phyloP scores from a whole-genome alignment of 2,329 filamentous ascomycete genomes.

The Phyllosticta capitalensis region DNA sequence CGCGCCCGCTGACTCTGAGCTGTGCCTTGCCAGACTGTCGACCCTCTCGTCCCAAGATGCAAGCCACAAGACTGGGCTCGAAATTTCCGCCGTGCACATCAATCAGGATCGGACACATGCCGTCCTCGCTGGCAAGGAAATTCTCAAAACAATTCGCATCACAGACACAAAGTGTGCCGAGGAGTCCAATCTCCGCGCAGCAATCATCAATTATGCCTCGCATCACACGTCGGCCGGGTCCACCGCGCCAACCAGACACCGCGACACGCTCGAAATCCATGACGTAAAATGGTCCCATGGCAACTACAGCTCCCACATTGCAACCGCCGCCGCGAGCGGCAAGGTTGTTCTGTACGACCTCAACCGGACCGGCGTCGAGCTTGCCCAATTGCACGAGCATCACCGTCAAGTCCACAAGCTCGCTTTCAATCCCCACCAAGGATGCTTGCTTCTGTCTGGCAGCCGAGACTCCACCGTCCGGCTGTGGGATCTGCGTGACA shows the following conservation, averaged over 20 bases:
- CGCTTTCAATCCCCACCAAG: slow-evolving; percentile 54
- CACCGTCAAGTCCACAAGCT: slow-evolving; percentile 56
- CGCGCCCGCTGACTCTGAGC: neutral
- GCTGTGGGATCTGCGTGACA: slow-evolving; percentile 54
- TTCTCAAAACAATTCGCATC: slow-evolving; percentile 55
- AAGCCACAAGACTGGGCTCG: slow-evolving; percentile 54
- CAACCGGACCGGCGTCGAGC: slow-evolving; percentile 49
- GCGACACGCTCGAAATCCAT: slow-evolving; percentile 51
- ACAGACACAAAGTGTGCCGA: slow-evolving; percentile 48
- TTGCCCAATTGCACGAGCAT: slow-evolving; percentile 55
- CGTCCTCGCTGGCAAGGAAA: slow-evolving; percentile 55
- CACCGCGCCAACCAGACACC: slow-evolving; percentile 39
- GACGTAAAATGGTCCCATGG: slow-evolving; percentile 61
- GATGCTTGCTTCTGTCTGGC: slow-evolving; percentile 51
- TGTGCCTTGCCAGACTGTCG: slow-evolving; percentile 25
- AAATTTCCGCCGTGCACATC: slow-evolving; percentile 54
- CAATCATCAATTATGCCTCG: slow-evolving; percentile 49
- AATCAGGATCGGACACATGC: slow-evolving; percentile 55
- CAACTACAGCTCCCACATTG: slow-evolving; percentile 49
- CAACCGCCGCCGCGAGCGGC: slow-evolving; percentile 55
- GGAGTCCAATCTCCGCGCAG: slow-evolving; percentile 53
- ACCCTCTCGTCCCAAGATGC: slow-evolving; percentile 45
- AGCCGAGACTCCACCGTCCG: slow-evolving; percentile 56
- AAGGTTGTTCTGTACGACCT: slow-evolving; percentile 58
- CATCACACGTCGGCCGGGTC: slow-evolving; percentile 35